Percentiles rank a stretch among this genome's conserved stretches.
Evolutionary conservation across 1,284 basidiomycete genomes (phyloP).

Genomic region (Apiotrichum gracile): DNA sequence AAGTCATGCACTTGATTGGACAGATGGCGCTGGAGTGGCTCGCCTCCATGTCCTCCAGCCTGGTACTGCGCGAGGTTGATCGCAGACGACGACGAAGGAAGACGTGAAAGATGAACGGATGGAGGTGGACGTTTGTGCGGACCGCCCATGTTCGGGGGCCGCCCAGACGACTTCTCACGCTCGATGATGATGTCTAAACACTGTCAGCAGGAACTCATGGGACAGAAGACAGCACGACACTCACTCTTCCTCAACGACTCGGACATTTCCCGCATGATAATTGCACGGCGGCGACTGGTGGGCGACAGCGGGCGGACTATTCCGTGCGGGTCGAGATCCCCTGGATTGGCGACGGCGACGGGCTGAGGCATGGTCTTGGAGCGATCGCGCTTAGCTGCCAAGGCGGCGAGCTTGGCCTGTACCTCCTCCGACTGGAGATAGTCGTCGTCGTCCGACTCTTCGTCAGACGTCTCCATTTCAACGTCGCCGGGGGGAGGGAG

Average conservation of each 20-base stretch:
- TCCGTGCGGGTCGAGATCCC: conserved; percentile 23
- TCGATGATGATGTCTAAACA: conserved; percentile 38
- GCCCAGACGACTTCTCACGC: conserved; percentile 38
- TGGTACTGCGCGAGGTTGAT: conserved; percentile 26
- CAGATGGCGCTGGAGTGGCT: conserved; percentile 14
- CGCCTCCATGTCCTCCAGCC: not conserved
- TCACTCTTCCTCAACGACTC: conserved; percentile 40
- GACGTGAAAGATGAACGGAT: conserved; percentile 21
- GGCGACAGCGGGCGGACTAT: conserved; percentile 34
- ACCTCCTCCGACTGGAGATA: conserved; percentile 36
- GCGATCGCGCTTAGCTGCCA: conserved; percentile 25
- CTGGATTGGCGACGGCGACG: not conserved
- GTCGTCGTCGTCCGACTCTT: conserved; percentile 30
- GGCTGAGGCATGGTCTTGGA: not conserved
- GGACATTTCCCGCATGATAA: conserved; percentile 45
- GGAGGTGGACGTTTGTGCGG: conserved; percentile 26
- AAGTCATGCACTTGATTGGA: conserved; percentile 2
- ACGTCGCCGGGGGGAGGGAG: conserved; percentile 13
- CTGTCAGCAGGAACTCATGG: not conserved
- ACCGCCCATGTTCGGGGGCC: not conserved
- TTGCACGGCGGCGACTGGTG: conserved; percentile 33
- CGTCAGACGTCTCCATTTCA: conserved; percentile 34
- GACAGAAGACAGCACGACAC: no score
- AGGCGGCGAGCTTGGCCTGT: conserved; percentile 30
- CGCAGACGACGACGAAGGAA: conserved; percentile 25